Base-by-base conservation (phyloP, 2,329 filamentous ascomycete genomes). In the Westerdykella ornata region DNA sequence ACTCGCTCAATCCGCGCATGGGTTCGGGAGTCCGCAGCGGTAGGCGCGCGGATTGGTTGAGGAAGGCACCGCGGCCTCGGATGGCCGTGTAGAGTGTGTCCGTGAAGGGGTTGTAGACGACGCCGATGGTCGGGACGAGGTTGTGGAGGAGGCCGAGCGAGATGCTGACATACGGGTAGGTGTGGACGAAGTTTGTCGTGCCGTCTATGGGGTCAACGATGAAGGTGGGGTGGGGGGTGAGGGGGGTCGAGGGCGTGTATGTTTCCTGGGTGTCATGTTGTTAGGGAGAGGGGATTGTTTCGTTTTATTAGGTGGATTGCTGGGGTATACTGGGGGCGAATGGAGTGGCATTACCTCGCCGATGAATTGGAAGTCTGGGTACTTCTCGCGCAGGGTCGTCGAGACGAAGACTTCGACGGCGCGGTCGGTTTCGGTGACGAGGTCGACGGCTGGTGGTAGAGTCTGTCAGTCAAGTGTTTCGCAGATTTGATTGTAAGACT, bases 351-450 rank as follows among this genome's bases (percentile, higher is more conserved):
- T 31, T 44, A 48, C 52, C 43, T 63, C 62, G 44, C 62, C 62
- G 59, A 66, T 61, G 59, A 67, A 77, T 65, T 68, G 57, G 56
- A 75, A 78, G 39, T 67, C 45, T 0, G 78, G 77, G 54, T 77
- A 81, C 49, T 69, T 71, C 7, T 67, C 54, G 42, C 62, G 67
- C 19, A 81, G 65, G 2, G 66, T 65, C 3, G 66, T 67, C 4
- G 73, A 78, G 31, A 81, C 72, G 60, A 78, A 71, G 16, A 68
- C 71, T 56, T 82, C 78, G 26, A 81, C 77, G 4, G 76, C 77
- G 47, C 72, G 75, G 60, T 82, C 78, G 43, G 78, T 81, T 63
- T 81, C 75, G 6, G 78, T 82, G 14, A 82, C 78, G 26, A 81
- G 70, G 54, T 82, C 78, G 44, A 76, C 76, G 39, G 74, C 74